These are phyloP conservation scores for Coemansia sp. DNA, from an alignment of 192 early-diverging fungal species.

Conservation along the genomic window DNA sequence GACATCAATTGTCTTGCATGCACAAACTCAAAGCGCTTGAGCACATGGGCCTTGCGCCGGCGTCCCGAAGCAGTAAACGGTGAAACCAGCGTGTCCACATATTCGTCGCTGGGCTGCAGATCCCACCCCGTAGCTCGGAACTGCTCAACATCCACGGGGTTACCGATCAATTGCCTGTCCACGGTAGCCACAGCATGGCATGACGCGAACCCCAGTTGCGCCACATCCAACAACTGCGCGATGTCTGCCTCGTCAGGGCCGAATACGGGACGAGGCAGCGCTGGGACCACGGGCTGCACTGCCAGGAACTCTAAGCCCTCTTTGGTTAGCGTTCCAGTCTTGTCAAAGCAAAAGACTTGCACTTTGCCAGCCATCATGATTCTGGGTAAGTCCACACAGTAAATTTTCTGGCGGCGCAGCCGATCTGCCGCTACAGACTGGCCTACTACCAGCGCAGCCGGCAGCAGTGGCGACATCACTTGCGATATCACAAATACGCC, in stretches of 20 bases:
- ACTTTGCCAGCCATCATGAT: conserved; percentile 63
- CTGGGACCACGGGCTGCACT: conserved; percentile 66
- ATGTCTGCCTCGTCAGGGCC: conserved; percentile 21
- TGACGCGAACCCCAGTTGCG: conserved; percentile 48
- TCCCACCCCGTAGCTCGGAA: conserved; percentile 23
- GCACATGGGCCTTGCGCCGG: conserved; percentile 26
- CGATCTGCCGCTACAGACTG: conserved; percentile 57
- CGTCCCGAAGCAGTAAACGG: conserved; percentile 15
- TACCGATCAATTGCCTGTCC: conserved; percentile 10
- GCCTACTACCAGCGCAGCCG: conserved; percentile 58
- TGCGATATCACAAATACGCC: conserved; percentile 60
- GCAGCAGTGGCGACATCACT: conserved; percentile 57
- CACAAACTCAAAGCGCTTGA: conserved; percentile 73
- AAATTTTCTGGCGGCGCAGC: conserved; percentile 53
- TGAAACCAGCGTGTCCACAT: conserved; percentile 56
- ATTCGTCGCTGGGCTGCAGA: conserved; percentile 52
- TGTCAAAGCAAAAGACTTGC: conserved; percentile 63
- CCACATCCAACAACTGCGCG: conserved; percentile 17
- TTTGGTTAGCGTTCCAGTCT: conserved; percentile 64
- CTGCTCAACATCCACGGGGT: conserved; percentile 22
- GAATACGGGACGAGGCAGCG: conserved; percentile 38
- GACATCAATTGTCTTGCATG: conserved; percentile 70
- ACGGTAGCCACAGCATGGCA: conserved; percentile 56
- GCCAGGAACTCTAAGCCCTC: conserved; percentile 59
- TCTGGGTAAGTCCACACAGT: conserved; percentile 58